Evolutionary conservation across 345 rosid species (phyloP), one percentile per base, ranked within the genome.

Genomic region (Dimocarpus longan): DNA sequence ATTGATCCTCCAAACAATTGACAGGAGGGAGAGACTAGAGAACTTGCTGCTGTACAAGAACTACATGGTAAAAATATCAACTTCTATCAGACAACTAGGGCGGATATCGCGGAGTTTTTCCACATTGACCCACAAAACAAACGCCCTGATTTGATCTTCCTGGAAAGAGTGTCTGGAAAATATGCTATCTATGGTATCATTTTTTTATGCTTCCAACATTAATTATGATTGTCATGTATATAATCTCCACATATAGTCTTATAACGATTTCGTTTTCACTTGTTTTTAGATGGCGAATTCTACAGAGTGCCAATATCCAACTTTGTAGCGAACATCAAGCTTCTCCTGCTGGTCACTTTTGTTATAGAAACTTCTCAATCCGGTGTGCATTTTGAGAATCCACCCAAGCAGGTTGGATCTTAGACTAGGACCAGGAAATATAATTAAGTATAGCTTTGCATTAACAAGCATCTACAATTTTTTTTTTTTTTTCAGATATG

Each of bases 141-240:
- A 72, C 78, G 59, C 63, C 84, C 84, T 12, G 78, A 78, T 26
- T 64, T 81, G 32, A 46, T 81, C n/a, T 43, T 81, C 39, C 42
- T 81, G 50, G 63, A 57, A 50, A 71, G 32, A 28, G 69, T 64
- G 54, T 16, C 5, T 19, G 24, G 4, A 39, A 76, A 65, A 40
- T 48, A n/a, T 72, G 73, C 26, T 40, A 40, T 72, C 50, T 65
- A 54, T 71, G 84, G 78, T 77, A 71, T 62, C 71, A 18, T 75
- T 8, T 66, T 21, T 10, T 22, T n/a, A 37, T 10, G 10, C 19
- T 18, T 32, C n/a, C 32, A n/a, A 8, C 50, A 46, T 12, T 40
- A 10, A 1, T 12, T 5, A 26, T 63, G 32, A 21, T 10, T 7
- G 22, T 19, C 69, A 62, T 40, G 10, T 75, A 18, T 56, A 4